phyloP scores from a whole-genome alignment of 179 eudicot species.

The Silene vulgaris region DNA sequence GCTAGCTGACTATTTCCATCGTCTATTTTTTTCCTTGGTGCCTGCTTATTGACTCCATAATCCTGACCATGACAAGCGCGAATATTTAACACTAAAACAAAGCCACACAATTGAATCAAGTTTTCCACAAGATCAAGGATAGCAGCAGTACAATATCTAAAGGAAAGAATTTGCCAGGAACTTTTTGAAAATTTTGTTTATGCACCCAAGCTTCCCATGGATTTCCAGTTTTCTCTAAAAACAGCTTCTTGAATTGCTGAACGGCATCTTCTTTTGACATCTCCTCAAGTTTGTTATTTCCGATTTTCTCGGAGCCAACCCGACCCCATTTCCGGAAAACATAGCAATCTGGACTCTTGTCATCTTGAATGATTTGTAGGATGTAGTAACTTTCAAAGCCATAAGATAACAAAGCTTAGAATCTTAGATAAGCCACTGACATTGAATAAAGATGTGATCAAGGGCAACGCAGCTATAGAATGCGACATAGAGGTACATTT shows the following conservation, averaged over 20 bases:
- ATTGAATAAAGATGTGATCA: conserved; percentile 5
- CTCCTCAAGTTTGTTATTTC: conserved; percentile 68
- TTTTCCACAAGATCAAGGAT: not conserved
- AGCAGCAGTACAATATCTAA: conserved; percentile 68
- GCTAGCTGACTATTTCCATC: conserved; percentile 60
- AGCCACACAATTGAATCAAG: conserved; percentile 9
- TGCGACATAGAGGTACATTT: not conserved
- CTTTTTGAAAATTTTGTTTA: conserved; percentile 65
- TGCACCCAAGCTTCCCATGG: conserved; percentile 88
- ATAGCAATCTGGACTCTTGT: conserved; percentile 70
- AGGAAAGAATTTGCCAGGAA: conserved; percentile 82
- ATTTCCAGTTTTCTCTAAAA: conserved; percentile 91
- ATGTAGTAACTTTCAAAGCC: conserved; percentile 68
- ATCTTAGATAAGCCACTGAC: conserved; percentile 14
- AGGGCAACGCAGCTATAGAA: not conserved
- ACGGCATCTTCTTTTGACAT: conserved; percentile 70
- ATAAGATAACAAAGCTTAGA: conserved; percentile 8
- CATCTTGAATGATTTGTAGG: conserved; percentile 95
- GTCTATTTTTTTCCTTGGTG: conserved; percentile 44
- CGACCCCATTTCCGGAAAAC: conserved; percentile 99
- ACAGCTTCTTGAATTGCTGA: conserved; percentile 70
- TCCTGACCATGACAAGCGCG: conserved; percentile 45
- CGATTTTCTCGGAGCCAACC: conserved; percentile 80
- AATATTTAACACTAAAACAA: not conserved
- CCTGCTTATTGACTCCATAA: conserved; percentile 81